phyloP scores from a whole-genome alignment of 2,329 filamentous ascomycete species.

The Pestalotiopsis sp. region DNA sequence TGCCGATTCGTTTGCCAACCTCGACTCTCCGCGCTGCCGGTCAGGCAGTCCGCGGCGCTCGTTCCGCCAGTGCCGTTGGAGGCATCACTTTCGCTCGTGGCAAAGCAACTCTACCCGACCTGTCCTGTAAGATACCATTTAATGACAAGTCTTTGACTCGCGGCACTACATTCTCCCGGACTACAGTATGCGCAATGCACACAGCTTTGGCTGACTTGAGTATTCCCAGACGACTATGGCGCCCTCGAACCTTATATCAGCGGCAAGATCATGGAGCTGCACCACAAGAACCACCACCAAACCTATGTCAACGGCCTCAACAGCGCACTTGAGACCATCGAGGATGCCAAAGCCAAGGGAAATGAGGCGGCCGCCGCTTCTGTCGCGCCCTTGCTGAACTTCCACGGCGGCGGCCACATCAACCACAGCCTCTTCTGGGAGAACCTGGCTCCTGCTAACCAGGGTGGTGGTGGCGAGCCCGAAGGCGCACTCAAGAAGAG shows the following conservation, averaged over 20 bases:
- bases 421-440: conserved; percentile 74
- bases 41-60: conserved; percentile 15
- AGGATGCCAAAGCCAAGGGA: conserved; percentile 56
- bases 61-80: conserved; percentile 15
- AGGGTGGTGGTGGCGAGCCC: conserved; percentile 47
- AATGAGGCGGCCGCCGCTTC: conserved; percentile 40
- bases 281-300: conserved; percentile 83
- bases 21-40: conserved; percentile 15
- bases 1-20: conserved; percentile 12
- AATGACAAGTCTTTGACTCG: neutral
- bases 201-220: neutral
- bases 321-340: conserved; percentile 68
- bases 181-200: neutral
- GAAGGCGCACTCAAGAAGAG: conserved; percentile 50
- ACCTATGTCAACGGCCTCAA: conserved; percentile 82
- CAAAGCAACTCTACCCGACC: conserved; percentile 20
- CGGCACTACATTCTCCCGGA: neutral
- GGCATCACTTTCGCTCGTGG: conserved; percentile 16
- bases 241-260: conserved; percentile 83
- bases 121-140: conserved; percentile 43
- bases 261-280: conserved; percentile 83
- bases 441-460: conserved; percentile 56
- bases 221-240: conserved; percentile 81
- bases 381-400: conserved; percentile 53
- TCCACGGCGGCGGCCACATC: conserved; percentile 69